Evolutionary conservation across 148 eudicot species (phyloP).

Genomic region (Fagopyrum esculentum): DNA sequence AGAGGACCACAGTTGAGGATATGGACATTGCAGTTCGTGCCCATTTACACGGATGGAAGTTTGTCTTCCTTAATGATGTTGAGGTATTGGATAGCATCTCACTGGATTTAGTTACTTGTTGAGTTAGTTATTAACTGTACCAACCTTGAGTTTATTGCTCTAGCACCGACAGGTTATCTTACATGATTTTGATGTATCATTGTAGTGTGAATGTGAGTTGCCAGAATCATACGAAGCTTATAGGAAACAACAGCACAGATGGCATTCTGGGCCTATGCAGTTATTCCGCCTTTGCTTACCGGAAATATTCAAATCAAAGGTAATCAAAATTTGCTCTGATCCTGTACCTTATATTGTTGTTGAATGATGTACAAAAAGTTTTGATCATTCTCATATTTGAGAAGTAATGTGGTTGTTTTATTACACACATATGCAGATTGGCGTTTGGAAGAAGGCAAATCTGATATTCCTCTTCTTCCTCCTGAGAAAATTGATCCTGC

Average conservation of each 20-base stretch:
- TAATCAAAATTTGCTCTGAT: not conserved
- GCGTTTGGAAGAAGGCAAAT: slow-evolving; percentile 26
- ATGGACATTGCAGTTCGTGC: slow-evolving; percentile 31
- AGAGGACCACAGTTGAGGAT: slow-evolving; percentile 28
- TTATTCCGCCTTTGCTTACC: slow-evolving; percentile 25
- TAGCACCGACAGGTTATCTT: not conserved
- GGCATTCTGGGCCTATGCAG: slow-evolving; percentile 40
- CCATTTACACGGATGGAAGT: slow-evolving; percentile 31
- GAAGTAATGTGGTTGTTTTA: not conserved
- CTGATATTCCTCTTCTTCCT: slow-evolving; percentile 34
- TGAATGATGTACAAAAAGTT: no score
- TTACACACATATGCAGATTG: not conserved
- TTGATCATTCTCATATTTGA: not conserved
- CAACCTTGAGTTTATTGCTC: not conserved
- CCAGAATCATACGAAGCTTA: slow-evolving; percentile 36
- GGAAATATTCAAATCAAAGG: slow-evolving; percentile 27
- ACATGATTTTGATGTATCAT: not conserved
- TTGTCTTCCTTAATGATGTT: slow-evolving; percentile 27
- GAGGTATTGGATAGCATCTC: slow-evolving; percentile 15
- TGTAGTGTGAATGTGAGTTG: slow-evolving; percentile 30
- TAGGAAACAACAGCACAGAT: slow-evolving; percentile 29
- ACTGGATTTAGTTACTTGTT: not conserved
- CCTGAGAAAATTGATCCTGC: slow-evolving; percentile 29
- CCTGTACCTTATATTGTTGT: not conserved
- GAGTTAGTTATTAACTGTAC: not conserved